These are phyloP conservation scores for Paecilomyces formosus DNA, from an alignment of 2,329 filamentous ascomycete species.

Conservation along the genomic window DNA sequence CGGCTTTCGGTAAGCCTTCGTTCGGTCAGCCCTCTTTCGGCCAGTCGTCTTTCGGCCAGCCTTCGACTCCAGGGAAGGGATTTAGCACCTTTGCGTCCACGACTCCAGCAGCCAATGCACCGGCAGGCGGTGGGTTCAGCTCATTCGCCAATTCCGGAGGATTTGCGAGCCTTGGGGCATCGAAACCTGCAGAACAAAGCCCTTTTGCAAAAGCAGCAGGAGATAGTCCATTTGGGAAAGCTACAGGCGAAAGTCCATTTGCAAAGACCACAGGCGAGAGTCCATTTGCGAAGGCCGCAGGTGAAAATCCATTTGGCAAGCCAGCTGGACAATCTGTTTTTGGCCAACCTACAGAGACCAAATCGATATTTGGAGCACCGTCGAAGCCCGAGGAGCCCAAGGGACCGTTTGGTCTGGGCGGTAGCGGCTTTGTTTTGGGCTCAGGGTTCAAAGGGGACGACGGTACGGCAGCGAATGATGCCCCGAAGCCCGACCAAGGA, in stretches of 20 bases:
- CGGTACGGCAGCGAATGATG: slow-evolving; percentile 31
- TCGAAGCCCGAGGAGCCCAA: slow-evolving; percentile 20
- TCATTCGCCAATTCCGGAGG: slow-evolving; percentile 20
- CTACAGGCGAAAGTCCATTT: slow-evolving; percentile 17
- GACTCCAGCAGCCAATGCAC: slow-evolving; percentile 2
- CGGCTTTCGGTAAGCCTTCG: slow-evolving; percentile 21
- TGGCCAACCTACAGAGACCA: slow-evolving; percentile 15
- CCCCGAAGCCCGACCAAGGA: slow-evolving; percentile 24
- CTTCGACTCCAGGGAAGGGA: slow-evolving; percentile 8
- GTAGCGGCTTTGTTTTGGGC: slow-evolving; percentile 32
- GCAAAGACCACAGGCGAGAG: slow-evolving; percentile 15
- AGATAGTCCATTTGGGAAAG: slow-evolving; percentile 21
- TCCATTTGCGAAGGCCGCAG: slow-evolving; percentile 20
- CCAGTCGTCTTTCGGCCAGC: slow-evolving; percentile 11
- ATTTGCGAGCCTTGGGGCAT: slow-evolving; percentile 16
- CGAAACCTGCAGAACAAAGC: slow-evolving; percentile 14
- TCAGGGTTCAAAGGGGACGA: slow-evolving; percentile 42
- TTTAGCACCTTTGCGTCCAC: slow-evolving; percentile 7
- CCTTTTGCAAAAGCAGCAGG: slow-evolving; percentile 19
- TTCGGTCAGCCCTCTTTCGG: slow-evolving; percentile 18
- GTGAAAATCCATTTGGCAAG: slow-evolving; percentile 21
- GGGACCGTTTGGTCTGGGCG: slow-evolving; percentile 20
- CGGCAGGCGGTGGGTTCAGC: slow-evolving; percentile 23
- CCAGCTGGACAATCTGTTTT: slow-evolving; percentile 22
- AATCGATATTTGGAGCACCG: slow-evolving; percentile 17